Evolutionary conservation across 768 basidiomycete species (phyloP).

Genomic region (Lentinus brumalis): DNA sequence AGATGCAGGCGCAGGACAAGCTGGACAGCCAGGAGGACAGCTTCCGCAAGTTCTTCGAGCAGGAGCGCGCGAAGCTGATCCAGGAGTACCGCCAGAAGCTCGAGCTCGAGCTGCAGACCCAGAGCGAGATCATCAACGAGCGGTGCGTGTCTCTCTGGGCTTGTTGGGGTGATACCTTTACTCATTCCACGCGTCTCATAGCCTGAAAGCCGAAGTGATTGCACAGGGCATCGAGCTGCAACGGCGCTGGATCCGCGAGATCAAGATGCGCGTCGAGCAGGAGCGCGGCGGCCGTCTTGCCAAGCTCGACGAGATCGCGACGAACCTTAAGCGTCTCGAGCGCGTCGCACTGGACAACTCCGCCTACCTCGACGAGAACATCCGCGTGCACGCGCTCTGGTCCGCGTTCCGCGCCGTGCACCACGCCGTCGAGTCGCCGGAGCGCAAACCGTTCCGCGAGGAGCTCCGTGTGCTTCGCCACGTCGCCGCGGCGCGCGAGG

Average conservation of each 20-base stretch:
- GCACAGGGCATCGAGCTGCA: conserved; percentile 98
- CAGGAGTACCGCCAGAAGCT: conserved; percentile 85
- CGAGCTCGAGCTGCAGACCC: conserved; percentile 79
- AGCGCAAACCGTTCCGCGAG: conserved; percentile 83
- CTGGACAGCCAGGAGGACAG: conserved; percentile 85
- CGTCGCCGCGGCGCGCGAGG: conserved; percentile 70
- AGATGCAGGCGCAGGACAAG: conserved; percentile 85
- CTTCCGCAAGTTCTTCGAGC: conserved; percentile 78
- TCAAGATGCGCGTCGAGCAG: conserved; percentile 94
- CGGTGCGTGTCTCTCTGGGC: conserved; percentile 53
- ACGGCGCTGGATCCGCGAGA: conserved; percentile 92
- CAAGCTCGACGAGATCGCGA: conserved; percentile 91
- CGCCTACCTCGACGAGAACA: conserved; percentile 88
- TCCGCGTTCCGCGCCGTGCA: conserved; percentile 84
- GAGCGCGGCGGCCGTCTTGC: conserved; percentile 95
- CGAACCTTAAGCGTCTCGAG: conserved; percentile 88
- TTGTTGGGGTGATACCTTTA: neutral
- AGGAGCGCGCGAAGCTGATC: conserved; percentile 72
- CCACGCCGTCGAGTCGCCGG: conserved; percentile 61
- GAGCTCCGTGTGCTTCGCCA: conserved; percentile 85
- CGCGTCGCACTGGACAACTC: conserved; percentile 91
- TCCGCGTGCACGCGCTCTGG: conserved; percentile 90
- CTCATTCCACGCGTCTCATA: conserved; percentile 32
- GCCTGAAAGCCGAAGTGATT: conserved; percentile 91
- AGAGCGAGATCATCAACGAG: conserved; percentile 93